Evolutionary conservation across 2,329 filamentous ascomycete genomes (phyloP).

Genomic region (Penicillium janthinellum): DNA sequence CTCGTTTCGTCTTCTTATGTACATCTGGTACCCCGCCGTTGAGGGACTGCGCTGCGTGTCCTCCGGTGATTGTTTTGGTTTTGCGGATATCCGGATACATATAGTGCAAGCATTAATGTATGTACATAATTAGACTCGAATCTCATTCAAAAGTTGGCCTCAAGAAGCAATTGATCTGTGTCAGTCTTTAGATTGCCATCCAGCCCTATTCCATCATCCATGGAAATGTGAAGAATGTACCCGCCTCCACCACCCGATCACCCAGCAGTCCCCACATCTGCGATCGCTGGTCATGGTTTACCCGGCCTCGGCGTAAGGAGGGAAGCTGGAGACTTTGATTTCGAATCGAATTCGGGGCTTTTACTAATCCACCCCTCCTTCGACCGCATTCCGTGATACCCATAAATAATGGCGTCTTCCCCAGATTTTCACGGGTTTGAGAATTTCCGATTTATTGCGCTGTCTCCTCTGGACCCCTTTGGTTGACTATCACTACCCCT

Average conservation of each 20-base stretch:
- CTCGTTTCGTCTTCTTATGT: slow-evolving; percentile 24
- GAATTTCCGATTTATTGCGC: neutral
- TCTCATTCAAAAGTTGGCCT: slow-evolving; percentile 22
- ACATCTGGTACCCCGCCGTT: slow-evolving; percentile 17
- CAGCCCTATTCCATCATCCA: neutral
- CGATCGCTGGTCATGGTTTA: slow-evolving; percentile 13
- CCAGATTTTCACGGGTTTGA: slow-evolving; percentile 9
- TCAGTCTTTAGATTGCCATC: neutral
- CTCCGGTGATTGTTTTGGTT: slow-evolving; percentile 11
- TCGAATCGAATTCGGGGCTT: slow-evolving; percentile 16
- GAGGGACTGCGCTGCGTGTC: slow-evolving; percentile 5
- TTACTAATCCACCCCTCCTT: slow-evolving; percentile 31
- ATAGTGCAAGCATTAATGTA: slow-evolving; percentile 33
- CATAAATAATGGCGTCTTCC: slow-evolving; percentile 18
- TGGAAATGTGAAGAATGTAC: neutral
- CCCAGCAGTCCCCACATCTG: slow-evolving; percentile 5
- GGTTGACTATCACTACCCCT: neutral
- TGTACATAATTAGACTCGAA: slow-evolving; percentile 34
- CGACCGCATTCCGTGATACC: slow-evolving; percentile 17
- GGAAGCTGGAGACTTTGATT: slow-evolving; percentile 9
- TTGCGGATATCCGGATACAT: slow-evolving; percentile 22
- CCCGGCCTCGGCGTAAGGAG: slow-evolving; percentile 16
- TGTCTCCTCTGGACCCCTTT: neutral
- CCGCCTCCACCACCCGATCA: neutral
- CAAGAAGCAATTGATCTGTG: neutral